phyloP scores from a whole-genome alignment of 306 rosid genomes.

The Malus sieversii region DNA sequence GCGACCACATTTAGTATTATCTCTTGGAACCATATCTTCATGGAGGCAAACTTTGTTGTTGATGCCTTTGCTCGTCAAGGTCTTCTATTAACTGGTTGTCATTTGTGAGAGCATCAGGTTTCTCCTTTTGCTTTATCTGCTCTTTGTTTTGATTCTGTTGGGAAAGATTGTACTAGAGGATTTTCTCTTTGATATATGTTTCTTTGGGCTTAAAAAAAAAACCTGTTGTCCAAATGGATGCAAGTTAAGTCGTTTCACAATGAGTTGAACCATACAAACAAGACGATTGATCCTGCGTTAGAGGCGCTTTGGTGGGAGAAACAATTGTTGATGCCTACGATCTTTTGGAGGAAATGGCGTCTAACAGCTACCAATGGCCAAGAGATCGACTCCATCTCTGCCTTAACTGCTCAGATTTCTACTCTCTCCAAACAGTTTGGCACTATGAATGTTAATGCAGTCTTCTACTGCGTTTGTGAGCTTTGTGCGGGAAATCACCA shows the following conservation, averaged over 20 bases:
- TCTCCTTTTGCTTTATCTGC: too few relatives aligned
- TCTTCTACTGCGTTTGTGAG: neutral
- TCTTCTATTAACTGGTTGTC: too few relatives aligned
- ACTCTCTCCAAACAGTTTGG: neutral
- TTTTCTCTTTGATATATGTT: too few relatives aligned
- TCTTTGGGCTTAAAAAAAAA: too few relatives aligned
- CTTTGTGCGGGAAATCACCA: neutral
- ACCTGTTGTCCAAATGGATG: neutral
- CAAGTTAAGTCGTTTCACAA: neutral
- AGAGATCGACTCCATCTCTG: neutral
- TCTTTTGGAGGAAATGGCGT: neutral
- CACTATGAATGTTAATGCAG: neutral
- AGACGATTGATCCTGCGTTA: neutral
- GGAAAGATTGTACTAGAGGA: too few relatives aligned
- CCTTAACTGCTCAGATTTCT: neutral
- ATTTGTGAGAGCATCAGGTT: too few relatives aligned
- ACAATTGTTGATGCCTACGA: neutral
- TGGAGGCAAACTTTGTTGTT: too few relatives aligned
- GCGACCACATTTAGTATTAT: too few relatives aligned
- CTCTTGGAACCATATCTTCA: too few relatives aligned
- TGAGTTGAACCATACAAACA: neutral
- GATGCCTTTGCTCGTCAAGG: too few relatives aligned
- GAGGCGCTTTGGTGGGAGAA: neutral
- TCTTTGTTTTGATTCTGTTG: too few relatives aligned
- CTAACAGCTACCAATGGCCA: neutral